These are phyloP conservation scores for Pontederia crassipes DNA, from an alignment of 176 grass and related monocot species.

Conservation along the genomic window DNA sequence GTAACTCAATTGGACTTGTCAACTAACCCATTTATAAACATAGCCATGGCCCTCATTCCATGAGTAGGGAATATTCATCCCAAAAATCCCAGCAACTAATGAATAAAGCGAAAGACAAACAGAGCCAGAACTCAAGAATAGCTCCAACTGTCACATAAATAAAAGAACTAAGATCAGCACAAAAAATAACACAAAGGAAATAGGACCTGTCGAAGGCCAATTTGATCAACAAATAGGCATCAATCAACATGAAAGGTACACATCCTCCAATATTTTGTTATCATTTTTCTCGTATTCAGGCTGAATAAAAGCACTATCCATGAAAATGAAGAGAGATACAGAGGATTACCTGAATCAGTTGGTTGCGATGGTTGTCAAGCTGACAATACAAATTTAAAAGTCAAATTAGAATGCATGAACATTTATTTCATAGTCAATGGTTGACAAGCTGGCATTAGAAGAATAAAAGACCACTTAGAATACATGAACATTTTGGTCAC, in stretches of 20 bases:
- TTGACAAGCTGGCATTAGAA: constrained; percentile 70
- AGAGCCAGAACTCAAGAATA: constrained; percentile 92
- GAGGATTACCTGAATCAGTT: constrained; percentile 88
- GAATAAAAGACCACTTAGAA: neutral
- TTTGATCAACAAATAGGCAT: no score
- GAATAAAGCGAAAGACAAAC: constrained; percentile 79
- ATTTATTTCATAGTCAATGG: constrained; percentile 32
- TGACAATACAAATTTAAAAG: constrained; percentile 21
- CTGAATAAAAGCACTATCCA: neutral
- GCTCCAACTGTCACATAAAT: constrained; percentile 50
- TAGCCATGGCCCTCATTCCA: constrained; percentile 74
- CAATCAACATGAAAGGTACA: neutral
- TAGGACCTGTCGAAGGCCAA: neutral
- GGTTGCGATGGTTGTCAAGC: constrained; percentile 99
- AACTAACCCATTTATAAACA: constrained; percentile 80
- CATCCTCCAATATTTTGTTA: neutral
- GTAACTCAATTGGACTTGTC: neutral
- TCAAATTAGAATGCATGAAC: constrained; percentile 14
- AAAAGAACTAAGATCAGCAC: neutral
- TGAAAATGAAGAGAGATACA: neutral
- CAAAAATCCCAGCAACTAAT: constrained; percentile 84
- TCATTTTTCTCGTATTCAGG: no score
- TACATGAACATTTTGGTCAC: constrained; percentile 17
- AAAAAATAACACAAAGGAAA: neutral
- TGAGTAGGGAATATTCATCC: constrained; percentile 98